Percentiles rank a stretch among this genome's conserved stretches.
Evolutionary conservation across 805 yeast species (phyloP).

Genomic region (Kazachstania psychrophila): DNA sequence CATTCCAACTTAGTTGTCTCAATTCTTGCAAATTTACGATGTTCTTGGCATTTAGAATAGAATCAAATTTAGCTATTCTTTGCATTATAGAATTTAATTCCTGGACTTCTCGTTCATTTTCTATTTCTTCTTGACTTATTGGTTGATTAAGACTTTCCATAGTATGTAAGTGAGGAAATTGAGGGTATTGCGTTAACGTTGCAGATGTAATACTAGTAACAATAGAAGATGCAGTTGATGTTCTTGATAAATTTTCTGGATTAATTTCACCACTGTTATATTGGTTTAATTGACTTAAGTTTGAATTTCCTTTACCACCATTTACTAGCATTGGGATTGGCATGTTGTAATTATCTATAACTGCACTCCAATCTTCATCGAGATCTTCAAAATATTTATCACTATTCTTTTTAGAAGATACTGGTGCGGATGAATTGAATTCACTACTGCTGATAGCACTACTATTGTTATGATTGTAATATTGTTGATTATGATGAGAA

Average conservation of each 20-base stretch:
- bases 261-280: not conserved
- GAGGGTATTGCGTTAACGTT: constrained; percentile 17
- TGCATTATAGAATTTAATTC: constrained; percentile 51
- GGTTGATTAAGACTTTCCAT: constrained; percentile 13
- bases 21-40: constrained; percentile 62
- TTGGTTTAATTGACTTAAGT: constrained; percentile 5
- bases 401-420: constrained; percentile 19
- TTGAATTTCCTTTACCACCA: constrained; percentile 23
- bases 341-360: constrained; percentile 38
- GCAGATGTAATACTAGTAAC: constrained; percentile 9
- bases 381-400: constrained; percentile 49
- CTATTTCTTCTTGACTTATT: constrained; percentile 20
- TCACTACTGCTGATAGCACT: constrained; percentile 3
- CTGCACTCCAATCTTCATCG: constrained; percentile 93
- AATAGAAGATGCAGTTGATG: constrained; percentile 17
- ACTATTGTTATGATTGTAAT: constrained; percentile 9
- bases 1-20: constrained; percentile 84
- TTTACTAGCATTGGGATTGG: constrained; percentile 26
- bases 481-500: constrained; percentile 9
- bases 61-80: constrained; percentile 58
- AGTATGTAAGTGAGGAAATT: constrained; percentile 22
- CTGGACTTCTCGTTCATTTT: constrained; percentile 27
- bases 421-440: too few species aligned
- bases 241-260: constrained; percentile 8
- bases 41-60: constrained; percentile 41